Conservation (phyloP, 2,329 filamentous ascomycete genomes). For the Thermoascus crustaceus region DNA sequence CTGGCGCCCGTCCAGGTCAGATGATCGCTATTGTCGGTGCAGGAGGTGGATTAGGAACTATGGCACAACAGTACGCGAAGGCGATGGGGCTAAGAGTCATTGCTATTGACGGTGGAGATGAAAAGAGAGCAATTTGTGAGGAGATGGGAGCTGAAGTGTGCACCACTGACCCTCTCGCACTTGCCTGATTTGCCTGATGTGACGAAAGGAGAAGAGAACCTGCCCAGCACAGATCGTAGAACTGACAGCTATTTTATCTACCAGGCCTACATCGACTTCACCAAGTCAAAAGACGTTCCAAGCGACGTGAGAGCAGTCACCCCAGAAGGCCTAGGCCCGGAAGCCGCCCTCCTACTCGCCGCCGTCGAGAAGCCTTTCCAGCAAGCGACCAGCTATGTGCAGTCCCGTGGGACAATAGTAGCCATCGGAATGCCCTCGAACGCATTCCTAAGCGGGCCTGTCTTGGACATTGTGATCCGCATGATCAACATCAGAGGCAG, state of each 20-base stretch:
- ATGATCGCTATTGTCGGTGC: slow-evolving; percentile 33
- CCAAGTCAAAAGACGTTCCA: slow-evolving; percentile 63
- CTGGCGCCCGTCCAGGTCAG: slow-evolving; percentile 23
- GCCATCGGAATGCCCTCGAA: slow-evolving; percentile 78
- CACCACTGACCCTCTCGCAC: too few relatives aligned
- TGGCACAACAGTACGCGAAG: slow-evolving; percentile 33
- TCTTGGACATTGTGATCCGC: slow-evolving; percentile 75
- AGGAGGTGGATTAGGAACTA: slow-evolving; percentile 34
- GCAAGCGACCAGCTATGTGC: slow-evolving; percentile 78
- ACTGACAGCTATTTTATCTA: too few relatives aligned
- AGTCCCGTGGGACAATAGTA: slow-evolving; percentile 69
- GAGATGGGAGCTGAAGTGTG: not conserved
- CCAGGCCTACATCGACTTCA: slow-evolving; percentile 64
- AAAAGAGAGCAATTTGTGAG: slow-evolving; percentile 12
- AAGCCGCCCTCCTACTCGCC: slow-evolving; percentile 76
- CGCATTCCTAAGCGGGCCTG: slow-evolving; percentile 67
- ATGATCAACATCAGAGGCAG: slow-evolving; percentile 86
- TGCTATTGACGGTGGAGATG: slow-evolving; percentile 30
- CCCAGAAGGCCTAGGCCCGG: slow-evolving; percentile 68
- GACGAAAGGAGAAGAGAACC: too few relatives aligned
- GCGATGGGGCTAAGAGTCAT: slow-evolving; percentile 38
- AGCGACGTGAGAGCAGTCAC: slow-evolving; percentile 75
- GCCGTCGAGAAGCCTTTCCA: slow-evolving; percentile 86
- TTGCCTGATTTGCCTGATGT: too few relatives aligned
- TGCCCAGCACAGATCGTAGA: too few relatives aligned